These are phyloP conservation scores for Colletotrichum caudatum DNA, from an alignment of 2,329 filamentous ascomycete genomes.

Conservation along the genomic window DNA sequence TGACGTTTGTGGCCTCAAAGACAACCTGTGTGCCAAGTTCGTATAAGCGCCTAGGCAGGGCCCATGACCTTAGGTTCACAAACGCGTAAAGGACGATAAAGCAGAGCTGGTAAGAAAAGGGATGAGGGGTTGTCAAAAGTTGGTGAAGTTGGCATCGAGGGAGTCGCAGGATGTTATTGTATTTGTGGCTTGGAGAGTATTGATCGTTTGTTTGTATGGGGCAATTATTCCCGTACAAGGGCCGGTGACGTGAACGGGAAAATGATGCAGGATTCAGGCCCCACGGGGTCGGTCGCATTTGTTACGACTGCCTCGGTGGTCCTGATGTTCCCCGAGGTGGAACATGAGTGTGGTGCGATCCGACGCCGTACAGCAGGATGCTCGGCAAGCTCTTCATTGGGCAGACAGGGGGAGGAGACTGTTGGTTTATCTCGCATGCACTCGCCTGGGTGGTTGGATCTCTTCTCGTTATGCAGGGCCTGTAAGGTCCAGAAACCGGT, in stretches of 20 bases:
- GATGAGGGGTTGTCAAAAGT: background rate
- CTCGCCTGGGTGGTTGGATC: too few species aligned
- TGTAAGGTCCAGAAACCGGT: background rate
- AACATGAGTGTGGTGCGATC: background rate
- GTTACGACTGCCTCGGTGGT: conserved; percentile 2
- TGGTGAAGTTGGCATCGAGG: conserved; percentile 6
- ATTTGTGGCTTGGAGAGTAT: conserved; percentile 1
- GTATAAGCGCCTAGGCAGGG: background rate
- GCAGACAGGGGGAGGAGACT: conserved; percentile 4
- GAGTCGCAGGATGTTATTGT: conserved; percentile 26
- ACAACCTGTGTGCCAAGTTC: conserved; percentile 3
- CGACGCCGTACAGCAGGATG: background rate
- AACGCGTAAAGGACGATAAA: background rate
- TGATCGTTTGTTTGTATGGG: background rate
- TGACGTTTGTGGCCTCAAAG: conserved; percentile 7
- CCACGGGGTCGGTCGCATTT: background rate
- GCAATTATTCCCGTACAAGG: conserved; percentile 14
- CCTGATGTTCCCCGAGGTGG: background rate
- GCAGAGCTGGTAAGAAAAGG: background rate
- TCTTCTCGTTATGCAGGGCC: background rate
- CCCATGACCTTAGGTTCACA: conserved; percentile 19
- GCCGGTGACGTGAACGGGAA: conserved; percentile 36
- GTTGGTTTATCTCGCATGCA: background rate
- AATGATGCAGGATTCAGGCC: conserved; percentile 13
- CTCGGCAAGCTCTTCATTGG: conserved; percentile 3